Evolutionary conservation across 345 rosid genomes (phyloP), one percentile per base, ranked within the genome.

Genomic region (Lepidium sativum): DNA sequence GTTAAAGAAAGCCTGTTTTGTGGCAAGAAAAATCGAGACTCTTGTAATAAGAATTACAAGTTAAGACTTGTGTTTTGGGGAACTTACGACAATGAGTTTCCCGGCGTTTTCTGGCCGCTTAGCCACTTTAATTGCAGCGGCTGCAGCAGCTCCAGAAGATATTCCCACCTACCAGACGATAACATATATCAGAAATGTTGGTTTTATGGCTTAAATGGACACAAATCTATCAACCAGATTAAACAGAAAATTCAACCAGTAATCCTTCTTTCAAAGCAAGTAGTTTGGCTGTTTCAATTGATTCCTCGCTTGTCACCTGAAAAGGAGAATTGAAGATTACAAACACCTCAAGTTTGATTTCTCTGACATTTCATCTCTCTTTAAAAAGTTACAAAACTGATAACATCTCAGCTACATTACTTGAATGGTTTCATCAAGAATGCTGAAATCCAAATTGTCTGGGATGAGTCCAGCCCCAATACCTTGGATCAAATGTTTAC

Each of bases 91-190:
- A 9, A 83, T 75, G 79, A 84, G 89, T 40, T 84, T 84, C 55
- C 86, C 84, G 14, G 81, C 80, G 63, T 84, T 80, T 78, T 80
- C 86, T 13, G 84, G 84, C 54, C 81, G 76, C 73, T 82, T 78
- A 4, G 86, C 89, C 17, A 81, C 76, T 68, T 72, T 68, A 39
- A 84, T 71, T 12, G 89, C 89, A 0, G 89, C 86, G 10, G 82
- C 79, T 13, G 86, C 81, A 38, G 89, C 86, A 13, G 84, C 89
- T 67, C 86, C 89, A 6, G 89, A 84, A 3, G 89, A 84, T 72
- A 84, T 84, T 25, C 91, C 91, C 8, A 80, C 88, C 86, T 85
- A 70, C n/a, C n/a, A n/a, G n/a, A n/a, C 55, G 1, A 29, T 10
- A 9, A 32, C 41, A 58, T 53, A 4, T 0, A 33, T 60, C 20